Base-by-base conservation (phyloP, 768 basidiomycete genomes). In the Xanthoconium stramineum region DNA sequence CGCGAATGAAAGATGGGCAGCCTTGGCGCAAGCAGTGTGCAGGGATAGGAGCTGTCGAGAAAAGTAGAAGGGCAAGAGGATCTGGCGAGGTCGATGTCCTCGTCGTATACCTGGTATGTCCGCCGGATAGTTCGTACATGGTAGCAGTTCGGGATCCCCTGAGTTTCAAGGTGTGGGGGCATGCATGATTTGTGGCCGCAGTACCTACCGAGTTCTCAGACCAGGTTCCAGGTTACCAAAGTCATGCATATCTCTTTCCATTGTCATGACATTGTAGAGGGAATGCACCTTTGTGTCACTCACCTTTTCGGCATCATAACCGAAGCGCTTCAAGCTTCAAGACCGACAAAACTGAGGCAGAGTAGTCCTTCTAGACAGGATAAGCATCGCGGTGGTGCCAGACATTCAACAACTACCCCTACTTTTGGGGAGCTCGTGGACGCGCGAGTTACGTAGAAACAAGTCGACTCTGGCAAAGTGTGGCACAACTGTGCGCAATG, bases 1-100 rank as follows among this genome's bases (percentile, higher is more conserved):
- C 0, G 66, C 56, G 33, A 61, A 63, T 7, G 67, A 66, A 1
- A 69, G 29, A 40, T 64, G 60, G 11, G 62, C 61, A 33, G 68
- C 65, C 46, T 65, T 62, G 40, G 48, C 58, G 44, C 65, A 66
- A 44, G 60, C 53, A 12, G 64, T 59, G 42, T 69, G 64, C 30
- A 65, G 13, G 11, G 55, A 51, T 15, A 67, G 58, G 29, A 58
- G 46, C 33, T 59, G 43, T 2, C 42, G 47, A 1, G 19, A 33
- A 35, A 64, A 56, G 14, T 62, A 49, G 0, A 60, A 64, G 42
- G 17, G 48, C 0, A n/a, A 42, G 20, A 6, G 50, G 49, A 20
- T 19, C 33, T 6, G 33, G 29, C 30, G 30, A 32, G 17, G 45
- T 46, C 15, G 32, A 46, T 8, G 29, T 33, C 45, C 45, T 46